Evolutionary conservation across 2,329 filamentous ascomycete species (phyloP), one percentile per base, ranked within the genome.

Genomic region (Penicillium sp.): DNA sequence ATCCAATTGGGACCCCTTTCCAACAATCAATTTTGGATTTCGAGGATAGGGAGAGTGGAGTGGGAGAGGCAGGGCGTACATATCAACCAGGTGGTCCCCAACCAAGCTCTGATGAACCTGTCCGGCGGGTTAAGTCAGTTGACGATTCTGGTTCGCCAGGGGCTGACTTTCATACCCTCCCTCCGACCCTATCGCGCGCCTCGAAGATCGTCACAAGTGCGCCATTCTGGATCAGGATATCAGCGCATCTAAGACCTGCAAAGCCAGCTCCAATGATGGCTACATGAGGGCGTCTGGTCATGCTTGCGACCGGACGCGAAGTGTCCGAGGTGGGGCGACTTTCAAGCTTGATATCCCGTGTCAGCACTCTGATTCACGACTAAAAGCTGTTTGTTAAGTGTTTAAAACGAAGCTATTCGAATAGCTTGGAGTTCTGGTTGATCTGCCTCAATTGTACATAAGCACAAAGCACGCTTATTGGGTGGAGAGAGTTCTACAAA

Each of bases 1-100:
- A 89, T 88, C 86, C 86, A 89, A 65, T 88, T 89, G 0, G 87
- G 84, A 2, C 86, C 86, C 13, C 85, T 88, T 31, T 41, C 35
- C 23, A 51, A 50, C 30, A 15, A 60, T 70, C 54, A 74, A 67
- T 38, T 48, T 58, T 30, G 51, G 51, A 21, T 48, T 50, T 31
- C 31, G 11, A 26, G 26, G 7, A 23, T 11, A 11, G 38, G 29
- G 2, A 17, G 30, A n/a, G 21, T 11, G 49, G 21, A 29, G 8
- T 4, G 13, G 5, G 8, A 38, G 31, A 46, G 41, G 44, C 29
- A 45, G 7, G 51, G 64, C 83, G 68, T 79, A 87, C 84, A 88
- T 74, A 73, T 89, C 86, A 48, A 88, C 81, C 13, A 80, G 66
- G 71, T 85, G 81, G 9, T 82, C 83, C 2, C 78, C 75, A 8